Base-by-base conservation (phyloP, 148 eudicot genomes). In the Vaccinium vitisidaea region DNA sequence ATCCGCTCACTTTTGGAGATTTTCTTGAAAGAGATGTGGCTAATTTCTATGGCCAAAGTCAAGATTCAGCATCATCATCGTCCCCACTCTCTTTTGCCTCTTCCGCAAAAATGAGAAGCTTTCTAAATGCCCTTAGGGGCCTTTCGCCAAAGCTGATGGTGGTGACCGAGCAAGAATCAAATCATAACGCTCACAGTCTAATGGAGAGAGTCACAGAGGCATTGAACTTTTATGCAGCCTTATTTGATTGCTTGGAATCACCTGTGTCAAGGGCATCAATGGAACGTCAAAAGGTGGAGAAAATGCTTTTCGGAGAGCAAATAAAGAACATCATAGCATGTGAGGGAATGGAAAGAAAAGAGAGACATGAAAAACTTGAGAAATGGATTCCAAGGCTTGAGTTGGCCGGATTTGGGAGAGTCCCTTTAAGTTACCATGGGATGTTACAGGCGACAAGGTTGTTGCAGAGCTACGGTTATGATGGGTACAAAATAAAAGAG, bases 121-220 rank as follows among this genome's bases (percentile, higher is more conserved):
- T 94, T 70, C 81, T 94, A 46, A 89, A 81, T 70, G 84, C 91
- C 76, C 79, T 94, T 4, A 86, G 88, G 89, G 81, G 89, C 19
- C 90, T 94, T 53, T 92, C 93, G 0, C 98, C 98, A 10, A 94
- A 94, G 61, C 70, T 94, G 13, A 87, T 93, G 94, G 92, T 93
- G 84, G 91, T 94, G 65, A 94, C 93, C 1, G 98, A 94, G 84
- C 98, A 90, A 82, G 98, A 94, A 82, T 90, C 95, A 8, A 89
- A 93, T 86, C 98, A 92, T 75, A 94, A 91, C 43, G 88, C 90
- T 2, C 23, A 54, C 16, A 85, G 86, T 58, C 79, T 93, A 59
- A 90, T 93, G 88, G 95, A 93, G 61, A 89, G 98, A 67, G 87
- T 93, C 13, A 83, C 85, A 52, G 91, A 94, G 84, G 88, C 98